Evolutionary conservation across 1,284 basidiomycete genomes (phyloP).

Genomic region (Apiotrichum brassicae): DNA sequence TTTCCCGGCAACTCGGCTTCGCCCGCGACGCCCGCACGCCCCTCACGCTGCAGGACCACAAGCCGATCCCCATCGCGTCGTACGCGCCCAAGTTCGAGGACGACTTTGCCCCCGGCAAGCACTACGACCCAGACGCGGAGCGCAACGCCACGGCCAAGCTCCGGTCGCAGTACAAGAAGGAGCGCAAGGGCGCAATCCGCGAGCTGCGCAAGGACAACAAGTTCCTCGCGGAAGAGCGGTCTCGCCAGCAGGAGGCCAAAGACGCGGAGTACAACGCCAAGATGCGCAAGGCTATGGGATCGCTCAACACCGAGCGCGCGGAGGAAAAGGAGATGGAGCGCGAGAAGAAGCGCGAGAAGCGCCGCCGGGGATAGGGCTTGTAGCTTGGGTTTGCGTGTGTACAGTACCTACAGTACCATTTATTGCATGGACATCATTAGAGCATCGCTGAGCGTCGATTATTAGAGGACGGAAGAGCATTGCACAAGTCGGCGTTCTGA

Average conservation of each 20-base stretch:
- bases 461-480: no score
- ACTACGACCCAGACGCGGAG: conserved; percentile 88
- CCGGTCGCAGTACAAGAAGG: conserved; percentile 85
- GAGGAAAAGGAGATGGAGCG: conserved; percentile 85
- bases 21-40: conserved; percentile 66
- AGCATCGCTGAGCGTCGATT: no score
- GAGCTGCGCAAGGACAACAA: conserved; percentile 92
- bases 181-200: conserved; percentile 92
- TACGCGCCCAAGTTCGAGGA: conserved; percentile 92
- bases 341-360: conserved; percentile 70
- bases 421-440: neutral
- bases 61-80: conserved; percentile 89
- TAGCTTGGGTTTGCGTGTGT: neutral
- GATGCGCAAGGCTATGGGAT: conserved; percentile 76
- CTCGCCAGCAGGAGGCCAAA: conserved; percentile 75
- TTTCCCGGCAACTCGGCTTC: conserved; percentile 65
- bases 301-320: conserved; percentile 80
- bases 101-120: conserved; percentile 60
- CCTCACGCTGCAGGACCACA: conserved; percentile 84
- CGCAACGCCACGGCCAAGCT: conserved; percentile 82
- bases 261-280: conserved; percentile 68
- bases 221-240: conserved; percentile 84
- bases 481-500: no score
- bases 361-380: conserved; percentile 46
- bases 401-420: no score